These are phyloP conservation scores for Myrica gale DNA, from an alignment of 306 rosid species.

Conservation along the genomic window DNA sequence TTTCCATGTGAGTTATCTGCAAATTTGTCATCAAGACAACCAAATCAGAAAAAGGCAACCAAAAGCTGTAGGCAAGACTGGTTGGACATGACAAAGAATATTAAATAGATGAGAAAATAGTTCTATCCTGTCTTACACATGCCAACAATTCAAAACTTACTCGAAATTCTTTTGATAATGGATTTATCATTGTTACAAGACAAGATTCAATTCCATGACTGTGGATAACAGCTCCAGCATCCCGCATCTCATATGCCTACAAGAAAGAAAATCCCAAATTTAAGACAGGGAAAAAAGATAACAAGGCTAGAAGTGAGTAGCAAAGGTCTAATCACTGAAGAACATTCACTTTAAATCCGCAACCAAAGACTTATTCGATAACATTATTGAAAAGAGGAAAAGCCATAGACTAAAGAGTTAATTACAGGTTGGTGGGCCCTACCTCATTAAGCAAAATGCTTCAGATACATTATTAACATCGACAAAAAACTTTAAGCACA, in stretches of 20 bases:
- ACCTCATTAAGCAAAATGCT: neutral
- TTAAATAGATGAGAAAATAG: slow-evolving; percentile 13
- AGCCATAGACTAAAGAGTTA: neutral
- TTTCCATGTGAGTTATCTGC: slow-evolving; percentile 99
- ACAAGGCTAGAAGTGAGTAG: slow-evolving; percentile 11
- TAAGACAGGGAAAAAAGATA: slow-evolving; percentile 5
- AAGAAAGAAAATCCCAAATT: slow-evolving; percentile 18
- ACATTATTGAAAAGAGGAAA: neutral
- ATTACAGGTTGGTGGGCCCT: neutral
- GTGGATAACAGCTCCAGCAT: slow-evolving; percentile 86
- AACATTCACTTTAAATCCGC: slow-evolving; percentile 4
- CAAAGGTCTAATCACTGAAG: slow-evolving; percentile 17
- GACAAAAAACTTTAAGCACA: neutral
- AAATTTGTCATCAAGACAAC: slow-evolving; percentile 28
- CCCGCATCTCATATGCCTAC: slow-evolving; percentile 80
- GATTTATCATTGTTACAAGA: slow-evolving; percentile 81
- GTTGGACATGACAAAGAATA: slow-evolving; percentile 11
- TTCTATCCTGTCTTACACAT: neutral
- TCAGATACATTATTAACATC: neutral
- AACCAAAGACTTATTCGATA: neutral
- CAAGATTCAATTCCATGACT: slow-evolving; percentile 95
- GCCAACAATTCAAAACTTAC: slow-evolving; percentile 48
- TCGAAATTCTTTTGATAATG: slow-evolving; percentile 83
- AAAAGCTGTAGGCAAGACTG: slow-evolving; percentile 23
- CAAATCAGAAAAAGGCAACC: slow-evolving; percentile 18